Percentiles rank a stretch among this genome's conserved stretches.
phyloP scores from a whole-genome alignment of 75 land plant genomes.

The Larix kaempferi region DNA sequence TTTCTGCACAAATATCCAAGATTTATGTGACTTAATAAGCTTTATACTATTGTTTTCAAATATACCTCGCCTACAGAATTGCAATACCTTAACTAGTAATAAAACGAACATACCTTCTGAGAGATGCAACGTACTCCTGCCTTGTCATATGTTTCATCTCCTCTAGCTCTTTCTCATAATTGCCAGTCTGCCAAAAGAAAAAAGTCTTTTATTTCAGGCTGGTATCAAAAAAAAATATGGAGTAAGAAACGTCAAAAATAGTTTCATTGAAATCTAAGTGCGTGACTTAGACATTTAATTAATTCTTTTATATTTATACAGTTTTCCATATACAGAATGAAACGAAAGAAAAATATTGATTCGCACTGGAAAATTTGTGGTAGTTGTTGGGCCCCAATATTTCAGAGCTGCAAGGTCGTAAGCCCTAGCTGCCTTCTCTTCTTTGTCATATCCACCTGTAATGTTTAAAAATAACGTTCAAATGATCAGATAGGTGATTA shows the following conservation, averaged over 20 bases:
- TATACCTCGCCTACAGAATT: neutral
- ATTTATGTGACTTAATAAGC: neutral
- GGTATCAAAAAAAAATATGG: no score
- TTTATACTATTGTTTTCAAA: neutral
- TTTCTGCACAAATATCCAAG: constrained; percentile 43
- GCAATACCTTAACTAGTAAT: neutral
- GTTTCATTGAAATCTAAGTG: no score
- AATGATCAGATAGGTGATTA: no score
- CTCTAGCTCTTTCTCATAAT: constrained; percentile 90
- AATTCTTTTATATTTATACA: no score
- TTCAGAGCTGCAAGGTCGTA: constrained; percentile 98
- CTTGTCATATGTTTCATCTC: constrained; percentile 98
- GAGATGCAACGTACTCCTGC: constrained; percentile 95
- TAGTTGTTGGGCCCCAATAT: constrained; percentile 93
- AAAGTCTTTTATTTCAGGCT: no score
- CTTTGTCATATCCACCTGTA: constrained; percentile 95
- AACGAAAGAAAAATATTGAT: no score
- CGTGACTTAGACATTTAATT: no score
- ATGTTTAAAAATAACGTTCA: no score
- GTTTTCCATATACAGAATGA: no score
- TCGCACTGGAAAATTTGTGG: constrained; percentile 89
- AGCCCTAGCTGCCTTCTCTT: constrained; percentile 95
- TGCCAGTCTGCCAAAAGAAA: constrained; percentile 35
- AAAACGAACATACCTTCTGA: constrained; percentile 57
- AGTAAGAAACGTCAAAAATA: no score